Evolutionary conservation across 2,329 filamentous ascomycete genomes (phyloP).

Genomic region (Pestalotiopsis sp.): DNA sequence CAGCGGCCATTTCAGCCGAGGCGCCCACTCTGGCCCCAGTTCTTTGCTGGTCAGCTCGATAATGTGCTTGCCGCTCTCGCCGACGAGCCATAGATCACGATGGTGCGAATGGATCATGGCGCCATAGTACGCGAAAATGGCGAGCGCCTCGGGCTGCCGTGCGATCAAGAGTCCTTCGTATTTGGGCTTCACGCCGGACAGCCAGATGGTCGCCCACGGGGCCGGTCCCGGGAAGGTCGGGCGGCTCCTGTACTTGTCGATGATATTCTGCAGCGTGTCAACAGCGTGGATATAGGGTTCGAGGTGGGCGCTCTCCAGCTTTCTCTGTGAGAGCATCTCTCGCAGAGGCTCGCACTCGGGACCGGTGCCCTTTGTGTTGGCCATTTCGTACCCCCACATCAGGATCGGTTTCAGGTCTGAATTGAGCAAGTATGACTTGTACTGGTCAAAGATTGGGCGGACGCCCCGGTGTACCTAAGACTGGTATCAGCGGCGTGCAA

Average conservation of each 20-base stretch:
- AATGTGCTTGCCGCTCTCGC: conserved; percentile 10
- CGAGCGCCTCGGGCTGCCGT: conserved; percentile 25
- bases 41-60: background rate
- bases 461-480: conserved; percentile 6
- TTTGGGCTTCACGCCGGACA: background rate
- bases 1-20: conserved; percentile 5
- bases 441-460: conserved; percentile 7
- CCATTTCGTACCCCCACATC: conserved; percentile 3
- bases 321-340: background rate
- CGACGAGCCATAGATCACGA: conserved; percentile 29
- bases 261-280: conserved; percentile 2
- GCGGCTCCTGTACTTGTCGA: background rate
- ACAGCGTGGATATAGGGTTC: background rate
- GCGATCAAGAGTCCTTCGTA: conserved; percentile 21
- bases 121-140: conserved; percentile 29
- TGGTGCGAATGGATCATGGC: conserved; percentile 26
- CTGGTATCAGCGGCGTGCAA: background rate
- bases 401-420: conserved; percentile 6
- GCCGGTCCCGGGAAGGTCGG: conserved; percentile 4
- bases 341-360: background rate
- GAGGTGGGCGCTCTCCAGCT: background rate
- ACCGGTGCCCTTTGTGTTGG: background rate
- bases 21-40: background rate
- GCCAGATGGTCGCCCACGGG: background rate
- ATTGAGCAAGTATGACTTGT: background rate